A percentile compares a stretch with the other conserved stretches of the same genome.
Evolutionary conservation across 2,329 filamentous ascomycete genomes (phyloP).

Genomic region (Achaetomium macrosporum): DNA sequence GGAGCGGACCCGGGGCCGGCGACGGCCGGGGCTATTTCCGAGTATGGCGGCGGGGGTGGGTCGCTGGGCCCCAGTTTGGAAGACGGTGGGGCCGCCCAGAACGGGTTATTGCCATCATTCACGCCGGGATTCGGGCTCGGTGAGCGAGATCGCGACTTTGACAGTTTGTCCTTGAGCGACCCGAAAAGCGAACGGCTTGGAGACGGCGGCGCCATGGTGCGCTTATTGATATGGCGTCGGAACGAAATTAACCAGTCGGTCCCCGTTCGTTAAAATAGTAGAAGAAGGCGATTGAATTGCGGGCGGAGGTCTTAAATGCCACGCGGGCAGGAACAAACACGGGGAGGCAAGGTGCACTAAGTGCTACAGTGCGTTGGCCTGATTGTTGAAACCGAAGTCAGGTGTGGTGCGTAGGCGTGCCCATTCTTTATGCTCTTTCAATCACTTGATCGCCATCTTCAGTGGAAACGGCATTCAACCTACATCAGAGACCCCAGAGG

Average conservation of each 20-base stretch:
- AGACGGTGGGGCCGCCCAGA: background rate
- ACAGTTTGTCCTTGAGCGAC: constrained; percentile 32
- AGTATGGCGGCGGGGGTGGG: constrained; percentile 18
- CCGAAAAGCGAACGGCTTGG: constrained; percentile 27
- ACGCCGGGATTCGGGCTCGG: constrained; percentile 10
- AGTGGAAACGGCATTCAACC: no score
- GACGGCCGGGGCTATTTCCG: constrained; percentile 8
- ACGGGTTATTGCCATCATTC: constrained; percentile 2
- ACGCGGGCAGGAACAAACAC: no score
- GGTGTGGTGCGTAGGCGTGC: background rate
- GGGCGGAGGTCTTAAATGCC: background rate
- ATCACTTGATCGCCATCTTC: background rate
- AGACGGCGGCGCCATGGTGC: background rate
- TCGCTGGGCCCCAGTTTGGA: background rate
- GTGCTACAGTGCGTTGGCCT: background rate
- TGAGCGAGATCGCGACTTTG: constrained; percentile 20
- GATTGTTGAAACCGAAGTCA: no score
- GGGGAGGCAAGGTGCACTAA: no score
- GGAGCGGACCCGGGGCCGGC: background rate
- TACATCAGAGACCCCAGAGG: no score
- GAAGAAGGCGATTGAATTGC: background rate
- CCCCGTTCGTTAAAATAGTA: background rate
- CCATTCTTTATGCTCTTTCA: background rate
- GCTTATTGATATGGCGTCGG: constrained; percentile 1
- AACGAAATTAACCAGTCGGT: background rate